Base-by-base conservation (phyloP, 1,139 yeast genomes). In the Suhomyces kunorum region DNA sequence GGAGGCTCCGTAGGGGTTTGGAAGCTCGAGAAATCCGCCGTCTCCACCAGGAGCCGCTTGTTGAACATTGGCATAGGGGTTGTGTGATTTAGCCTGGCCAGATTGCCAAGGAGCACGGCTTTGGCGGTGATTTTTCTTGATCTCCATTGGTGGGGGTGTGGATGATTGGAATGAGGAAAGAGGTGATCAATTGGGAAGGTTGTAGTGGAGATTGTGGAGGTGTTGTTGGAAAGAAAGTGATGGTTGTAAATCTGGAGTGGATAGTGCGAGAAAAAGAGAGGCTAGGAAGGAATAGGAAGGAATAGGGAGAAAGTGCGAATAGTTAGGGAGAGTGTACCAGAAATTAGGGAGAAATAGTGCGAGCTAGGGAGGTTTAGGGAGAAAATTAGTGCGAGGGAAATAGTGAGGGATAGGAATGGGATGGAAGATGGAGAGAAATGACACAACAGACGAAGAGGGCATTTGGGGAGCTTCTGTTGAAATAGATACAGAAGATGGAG, bases 91-190 rank as follows among this genome's bases (percentile, higher is more conserved):
- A 39, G 42, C 39, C 14, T 25, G 34, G 22, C 46, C 50, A 17
- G 51, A 41, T 52, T 61, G 71, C 78, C 78, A 72, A 8, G 76
- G 74, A 1, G 78, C 76, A 43, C 66, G 60, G 51, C 76, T 70
- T 51, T 71, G 70, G 18, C 77, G 59, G 45, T 69, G 66, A 5
- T 64, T 54, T 14, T 58, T 58, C 47, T 58, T 61, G 37, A 61
- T 49, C 32, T 65, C 68, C 71, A 67, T 29, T 19, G 17, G 32
- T 8, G 3, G 6, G 5, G 13, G 13, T 16, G 32, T n/a, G 12
- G 2, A 5, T 29, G 13, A 14, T 29, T 12, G n/a, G 16, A 6
- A 19, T 18, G 16, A 18, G 32, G 24, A 12, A 3, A 2, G 20
- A 17, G 13, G 18, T 18, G 20, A 7, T 12, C 17, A 19, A 29